Conservation (phyloP, 495 filamentous ascomycete genomes). For the Patellaria atrata region DNA sequence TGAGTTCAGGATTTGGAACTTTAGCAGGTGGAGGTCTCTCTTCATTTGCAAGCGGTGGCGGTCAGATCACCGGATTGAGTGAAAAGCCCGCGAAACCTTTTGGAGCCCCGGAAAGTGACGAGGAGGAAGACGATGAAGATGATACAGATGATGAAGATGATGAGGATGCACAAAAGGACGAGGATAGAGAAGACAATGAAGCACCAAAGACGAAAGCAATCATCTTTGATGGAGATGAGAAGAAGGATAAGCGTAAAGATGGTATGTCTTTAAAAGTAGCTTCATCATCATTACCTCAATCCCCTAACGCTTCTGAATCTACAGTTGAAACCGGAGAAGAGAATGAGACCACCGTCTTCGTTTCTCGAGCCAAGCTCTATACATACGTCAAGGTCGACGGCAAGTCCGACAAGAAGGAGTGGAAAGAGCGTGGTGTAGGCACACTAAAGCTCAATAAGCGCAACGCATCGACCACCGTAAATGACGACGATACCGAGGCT, state of each 20-base stretch:
- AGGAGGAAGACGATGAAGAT: slow-evolving; percentile 36
- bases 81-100: slow-evolving; percentile 51
- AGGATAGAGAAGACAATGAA: slow-evolving; percentile 24
- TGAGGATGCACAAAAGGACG: slow-evolving; percentile 34
- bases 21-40: slow-evolving; percentile 33
- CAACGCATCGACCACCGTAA: too few relatives aligned
- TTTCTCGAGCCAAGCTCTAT: slow-evolving; percentile 63
- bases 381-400: slow-evolving; percentile 32
- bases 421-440: slow-evolving; percentile 78
- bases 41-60: slow-evolving; percentile 51
- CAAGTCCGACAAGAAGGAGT: slow-evolving; percentile 42
- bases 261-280: neutral
- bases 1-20: too few relatives aligned
- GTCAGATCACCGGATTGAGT: slow-evolving; percentile 37
- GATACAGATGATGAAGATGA: slow-evolving; percentile 26
- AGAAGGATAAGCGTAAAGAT: slow-evolving; percentile 38
- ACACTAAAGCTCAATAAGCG: slow-evolving; percentile 77
- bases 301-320: too few relatives aligned
- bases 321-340: slow-evolving; percentile 65
- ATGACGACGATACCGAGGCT: too few relatives aligned
- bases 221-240: too few relatives aligned
- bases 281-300: neutral
- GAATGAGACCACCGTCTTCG: slow-evolving; percentile 44
- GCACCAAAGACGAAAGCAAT: slow-evolving; percentile 34
- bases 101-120: slow-evolving; percentile 40